These are phyloP conservation scores for Botryosphaeria dothidea DNA, from an alignment of 2,329 filamentous ascomycete species.

Conservation along the genomic window DNA sequence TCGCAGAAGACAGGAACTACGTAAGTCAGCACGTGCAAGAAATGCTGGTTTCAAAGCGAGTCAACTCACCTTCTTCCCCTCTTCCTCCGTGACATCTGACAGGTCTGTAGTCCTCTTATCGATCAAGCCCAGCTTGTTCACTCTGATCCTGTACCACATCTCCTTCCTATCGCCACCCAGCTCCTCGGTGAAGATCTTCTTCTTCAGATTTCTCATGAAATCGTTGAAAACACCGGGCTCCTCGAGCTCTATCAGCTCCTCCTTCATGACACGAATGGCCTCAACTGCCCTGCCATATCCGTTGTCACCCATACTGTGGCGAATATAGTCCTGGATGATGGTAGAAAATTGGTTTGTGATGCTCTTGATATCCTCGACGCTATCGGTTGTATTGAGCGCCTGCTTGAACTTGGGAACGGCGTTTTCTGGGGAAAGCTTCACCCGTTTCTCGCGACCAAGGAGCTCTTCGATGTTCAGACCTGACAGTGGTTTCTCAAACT, in stretches of 20 bases:
- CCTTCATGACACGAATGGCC: conserved; percentile 73
- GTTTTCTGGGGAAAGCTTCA: conserved; percentile 67
- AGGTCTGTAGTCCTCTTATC: conserved; percentile 62
- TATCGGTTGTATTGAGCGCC: conserved; percentile 62
- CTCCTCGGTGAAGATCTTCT: conserved; percentile 65
- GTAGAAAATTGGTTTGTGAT: conserved; percentile 72
- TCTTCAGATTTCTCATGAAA: conserved; percentile 71
- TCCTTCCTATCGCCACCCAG: conserved; percentile 76
- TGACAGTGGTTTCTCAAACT: conserved; percentile 79
- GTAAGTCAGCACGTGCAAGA: neutral
- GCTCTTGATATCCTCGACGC: conserved; percentile 61
- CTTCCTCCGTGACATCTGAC: conserved; percentile 67
- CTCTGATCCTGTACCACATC: conserved; percentile 77
- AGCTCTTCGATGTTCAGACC: conserved; percentile 84
- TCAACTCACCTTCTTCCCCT: conserved; percentile 53
- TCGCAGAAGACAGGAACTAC: conserved; percentile 8
- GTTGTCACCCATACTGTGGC: conserved; percentile 71
- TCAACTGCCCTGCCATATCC: conserved; percentile 76
- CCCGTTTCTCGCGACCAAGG: conserved; percentile 61
- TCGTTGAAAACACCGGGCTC: conserved; percentile 75
- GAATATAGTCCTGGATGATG: conserved; percentile 70
- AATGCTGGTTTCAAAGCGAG: neutral
- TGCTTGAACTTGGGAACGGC: conserved; percentile 91
- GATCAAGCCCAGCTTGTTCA: conserved; percentile 71
- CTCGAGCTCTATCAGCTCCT: conserved; percentile 74